Evolutionary conservation across 176 grass and related monocot genomes (phyloP), one percentile per base, ranked within the genome.

Genomic region (Hyparrhenia diplandra): DNA sequence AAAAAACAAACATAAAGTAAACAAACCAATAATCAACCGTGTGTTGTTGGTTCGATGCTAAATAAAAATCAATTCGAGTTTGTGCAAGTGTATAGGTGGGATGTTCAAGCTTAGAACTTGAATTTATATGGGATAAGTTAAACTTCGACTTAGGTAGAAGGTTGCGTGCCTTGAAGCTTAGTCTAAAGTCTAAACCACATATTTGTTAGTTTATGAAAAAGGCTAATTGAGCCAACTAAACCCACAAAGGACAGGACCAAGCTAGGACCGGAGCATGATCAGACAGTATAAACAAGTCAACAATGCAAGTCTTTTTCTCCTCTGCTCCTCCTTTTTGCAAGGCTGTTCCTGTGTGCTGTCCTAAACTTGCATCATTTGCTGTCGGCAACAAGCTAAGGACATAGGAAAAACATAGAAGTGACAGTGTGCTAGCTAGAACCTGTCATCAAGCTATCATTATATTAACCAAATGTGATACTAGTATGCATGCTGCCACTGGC

Each of bases 71-170:
- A 64, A 29, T 70, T 62, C 14, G 20, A 87, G 23, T 32, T 54
- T 79, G 12, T n/a, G 13, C 28, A 24, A 76, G 54, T 68, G 72
- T 35, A 70, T 77, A 36, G 17, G 34, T 27, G 58, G 57, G 28
- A 3, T 24, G 68, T 59, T 78, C 67, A 79, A 73, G 43, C 51
- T 46, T 27, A 20, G 45, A 62, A 27, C 40, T 25, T 54, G 42
- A 55, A 55, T 55, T 83, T 80, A 25, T 27, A 45, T 28, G 67
- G 20, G 79, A 83, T 57, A 83, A 72, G 55, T 4, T 54, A 57
- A n/a, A n/a, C n/a, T n/a, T n/a, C n/a, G n/a, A n/a, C n/a, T 54
- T 88, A 88, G 80, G 86, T 67, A 83, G 47, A 74, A 88, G 79
- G 75, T 46, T 88, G 29, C 8, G 64, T 73, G 7, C 23, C 67